phyloP scores from a whole-genome alignment of 768 basidiomycete genomes.

The Termitomyces sp. region DNA sequence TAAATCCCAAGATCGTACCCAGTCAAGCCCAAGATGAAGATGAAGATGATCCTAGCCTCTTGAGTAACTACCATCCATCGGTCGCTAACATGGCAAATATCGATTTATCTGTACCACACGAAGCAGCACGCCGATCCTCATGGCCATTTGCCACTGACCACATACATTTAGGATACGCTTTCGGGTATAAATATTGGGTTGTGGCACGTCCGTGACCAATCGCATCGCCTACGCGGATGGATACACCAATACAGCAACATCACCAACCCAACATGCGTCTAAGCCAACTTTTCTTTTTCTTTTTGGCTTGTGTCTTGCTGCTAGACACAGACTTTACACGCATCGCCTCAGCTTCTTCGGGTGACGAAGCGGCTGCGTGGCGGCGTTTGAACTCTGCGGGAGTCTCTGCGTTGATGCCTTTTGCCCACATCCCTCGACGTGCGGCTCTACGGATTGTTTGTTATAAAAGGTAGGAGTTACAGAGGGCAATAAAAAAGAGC shows the following conservation, averaged over 20 bases:
- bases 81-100: too few relatives aligned
- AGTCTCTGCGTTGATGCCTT: constrained; percentile 51
- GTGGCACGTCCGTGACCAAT: neutral
- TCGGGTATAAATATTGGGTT: neutral
- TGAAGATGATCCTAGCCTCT: neutral
- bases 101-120: neutral
- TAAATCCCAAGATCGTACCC: too few relatives aligned
- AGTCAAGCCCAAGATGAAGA: neutral
- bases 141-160: neutral
- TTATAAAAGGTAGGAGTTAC: neutral
- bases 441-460: constrained; percentile 38
- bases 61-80: neutral
- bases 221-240: neutral
- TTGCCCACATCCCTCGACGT: constrained; percentile 73
- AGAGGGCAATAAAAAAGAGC: constrained; percentile 13
- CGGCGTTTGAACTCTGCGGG: constrained; percentile 83
- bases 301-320: neutral
- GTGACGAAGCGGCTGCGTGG: constrained; percentile 29
- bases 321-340: neutral
- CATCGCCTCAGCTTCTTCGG: constrained; percentile 12
- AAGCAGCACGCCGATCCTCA: neutral
- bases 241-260: neutral
- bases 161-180: neutral
- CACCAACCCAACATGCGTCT: constrained; percentile 10
- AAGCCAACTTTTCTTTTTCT: constrained; percentile 9